Evolutionary conservation across 441 rosid genomes (phyloP), one percentile per base, ranked within the genome.

Genomic region (Geranium incanum): DNA sequence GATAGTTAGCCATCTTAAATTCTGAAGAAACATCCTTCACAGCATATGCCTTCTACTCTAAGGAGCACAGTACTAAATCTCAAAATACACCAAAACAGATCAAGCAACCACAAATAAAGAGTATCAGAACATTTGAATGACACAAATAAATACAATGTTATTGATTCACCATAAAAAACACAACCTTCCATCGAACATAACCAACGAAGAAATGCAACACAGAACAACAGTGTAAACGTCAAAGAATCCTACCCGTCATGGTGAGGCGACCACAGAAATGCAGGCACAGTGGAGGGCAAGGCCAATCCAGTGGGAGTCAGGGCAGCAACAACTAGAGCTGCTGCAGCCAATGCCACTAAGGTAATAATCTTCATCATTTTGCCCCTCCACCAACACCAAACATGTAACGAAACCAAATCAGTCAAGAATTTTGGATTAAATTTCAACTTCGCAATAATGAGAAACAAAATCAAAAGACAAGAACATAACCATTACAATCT

Each of bases 241-340:
- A 36, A 1, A 63, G 60, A 72, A 63, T 50, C 81, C 13, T 82
- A 86, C 89, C 13, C 71, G 72, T 77, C 68, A 68, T 57, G 78
- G 74, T 87, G 87, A 18, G 92, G 84, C 71, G 95, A 89, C 98
- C 97, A 92, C 15, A 92, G 82, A 73, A 90, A 83, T 72, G 93
- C 97, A 48, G 97, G 91, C 33, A 75, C 87, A 2, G 93, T 84
- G 12, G 85, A 69, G 12, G 85, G 78, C n/a, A 76, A 83, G 33
- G 85, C 81, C 11, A 78, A 79, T 18, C 85, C 78, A 7, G 73
- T 70, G n/a, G 82, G 79, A 71, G 82, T 18, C 41, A 79, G 75
- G 64, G 86, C 38, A 15, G 70, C 76, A 11, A 77, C 70, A 9
- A 74, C 28, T 55, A 86, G 45, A 72, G 78, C 76, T 36, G 75